These are phyloP conservation scores for Cerrena zonata DNA, from an alignment of 1,284 basidiomycete genomes.

Conservation along the genomic window DNA sequence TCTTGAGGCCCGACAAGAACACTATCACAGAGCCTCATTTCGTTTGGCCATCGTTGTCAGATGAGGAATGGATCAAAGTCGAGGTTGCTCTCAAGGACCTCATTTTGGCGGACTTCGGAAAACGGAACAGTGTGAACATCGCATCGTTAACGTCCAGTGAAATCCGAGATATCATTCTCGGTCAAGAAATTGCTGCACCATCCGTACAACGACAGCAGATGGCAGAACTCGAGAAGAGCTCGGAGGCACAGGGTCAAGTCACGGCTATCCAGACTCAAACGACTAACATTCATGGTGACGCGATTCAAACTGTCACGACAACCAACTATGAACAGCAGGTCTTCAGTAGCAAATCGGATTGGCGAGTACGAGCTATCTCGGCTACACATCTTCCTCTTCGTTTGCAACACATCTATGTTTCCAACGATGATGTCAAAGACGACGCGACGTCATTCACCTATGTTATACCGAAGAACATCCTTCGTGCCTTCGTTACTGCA, in stretches of 20 bases:
- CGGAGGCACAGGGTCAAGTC: slow-evolving; percentile 90
- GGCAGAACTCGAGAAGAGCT: slow-evolving; percentile 96
- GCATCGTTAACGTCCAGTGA: slow-evolving; percentile 94
- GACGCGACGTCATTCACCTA: slow-evolving; percentile 92
- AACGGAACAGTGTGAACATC: slow-evolving; percentile 98
- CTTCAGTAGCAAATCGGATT: slow-evolving; percentile 98
- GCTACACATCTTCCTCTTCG: slow-evolving; percentile 94
- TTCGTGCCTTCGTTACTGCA: slow-evolving; percentile 90
- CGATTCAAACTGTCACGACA: slow-evolving; percentile 92
- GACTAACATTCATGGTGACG: slow-evolving; percentile 95
- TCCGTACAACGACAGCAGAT: slow-evolving; percentile 96
- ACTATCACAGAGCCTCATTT: slow-evolving; percentile 97
- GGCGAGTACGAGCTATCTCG: slow-evolving; percentile 94
- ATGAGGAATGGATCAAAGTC: slow-evolving; percentile 99
- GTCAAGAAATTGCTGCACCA: slow-evolving; percentile 92
- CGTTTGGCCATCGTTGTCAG: slow-evolving; percentile 91
- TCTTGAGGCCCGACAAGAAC: slow-evolving; percentile 86
- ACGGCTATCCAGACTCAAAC: slow-evolving; percentile 97
- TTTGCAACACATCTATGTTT: slow-evolving; percentile 97
- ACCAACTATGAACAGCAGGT: slow-evolving; percentile 97
- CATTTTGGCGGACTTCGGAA: slow-evolving; percentile 94
- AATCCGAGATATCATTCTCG: slow-evolving; percentile 93
- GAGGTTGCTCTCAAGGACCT: slow-evolving; percentile 96
- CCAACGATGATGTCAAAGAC: slow-evolving; percentile 98
- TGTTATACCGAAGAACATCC: slow-evolving; percentile 94